phyloP scores from a whole-genome alignment of 2,329 filamentous ascomycete genomes.

The Diaporthe batatas region DNA sequence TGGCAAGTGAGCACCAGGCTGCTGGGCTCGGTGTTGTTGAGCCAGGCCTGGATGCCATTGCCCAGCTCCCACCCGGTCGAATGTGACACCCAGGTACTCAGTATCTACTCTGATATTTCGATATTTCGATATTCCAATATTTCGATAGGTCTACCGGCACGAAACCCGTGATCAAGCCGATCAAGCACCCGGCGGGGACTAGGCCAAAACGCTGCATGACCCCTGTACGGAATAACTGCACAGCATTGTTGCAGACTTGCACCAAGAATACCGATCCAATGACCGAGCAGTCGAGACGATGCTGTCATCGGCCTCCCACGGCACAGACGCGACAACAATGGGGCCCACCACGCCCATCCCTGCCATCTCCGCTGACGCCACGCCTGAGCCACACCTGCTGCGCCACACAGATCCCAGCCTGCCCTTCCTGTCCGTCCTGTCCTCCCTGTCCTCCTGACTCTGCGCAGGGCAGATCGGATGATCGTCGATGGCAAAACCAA shows the following conservation, averaged over 20 bases:
- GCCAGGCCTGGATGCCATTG: neutral
- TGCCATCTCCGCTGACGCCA: constrained; percentile 2
- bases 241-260: neutral
- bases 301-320: constrained; percentile 17
- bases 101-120: no score
- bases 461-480: constrained; percentile 7
- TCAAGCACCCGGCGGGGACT: neutral
- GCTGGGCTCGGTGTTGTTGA: no score
- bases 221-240: neutral
- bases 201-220: neutral
- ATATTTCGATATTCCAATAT: no score
- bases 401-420: constrained; percentile 12
- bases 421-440: no score
- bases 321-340: neutral
- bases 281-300: neutral
- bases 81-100: no score
- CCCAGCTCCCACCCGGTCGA: neutral
- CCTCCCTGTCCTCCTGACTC: neutral
- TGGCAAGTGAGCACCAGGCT: neutral
- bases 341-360: no score
- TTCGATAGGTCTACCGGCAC: neutral
- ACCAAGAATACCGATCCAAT: neutral
- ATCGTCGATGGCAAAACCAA: constrained; percentile 19
- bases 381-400: constrained; percentile 30
- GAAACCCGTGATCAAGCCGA: neutral